These are phyloP conservation scores for Chlorencoelia australis DNA, from an alignment of 2,329 filamentous ascomycete species.

Conservation along the genomic window DNA sequence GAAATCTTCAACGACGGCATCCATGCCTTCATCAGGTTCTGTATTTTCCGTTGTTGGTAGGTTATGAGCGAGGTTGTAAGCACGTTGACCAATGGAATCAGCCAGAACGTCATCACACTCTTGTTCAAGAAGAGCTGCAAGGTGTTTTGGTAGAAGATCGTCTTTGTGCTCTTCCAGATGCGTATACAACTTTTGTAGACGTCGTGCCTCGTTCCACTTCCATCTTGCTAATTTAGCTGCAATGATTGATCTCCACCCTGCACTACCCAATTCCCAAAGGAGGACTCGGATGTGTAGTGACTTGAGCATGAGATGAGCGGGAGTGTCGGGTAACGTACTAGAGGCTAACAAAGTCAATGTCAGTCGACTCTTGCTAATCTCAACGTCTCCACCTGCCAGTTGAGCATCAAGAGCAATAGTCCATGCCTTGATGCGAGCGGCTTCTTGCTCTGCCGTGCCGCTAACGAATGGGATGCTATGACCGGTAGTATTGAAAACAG, in stretches of 20 bases:
- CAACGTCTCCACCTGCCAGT: slow-evolving; percentile 78
- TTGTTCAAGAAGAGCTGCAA: slow-evolving; percentile 64
- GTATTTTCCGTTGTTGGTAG: slow-evolving; percentile 60
- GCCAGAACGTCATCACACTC: slow-evolving; percentile 77
- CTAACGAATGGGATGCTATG: slow-evolving; percentile 63
- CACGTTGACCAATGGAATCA: slow-evolving; percentile 68
- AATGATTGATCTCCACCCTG: slow-evolving; percentile 56
- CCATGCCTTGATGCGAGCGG: slow-evolving; percentile 83
- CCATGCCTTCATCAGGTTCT: slow-evolving; percentile 60
- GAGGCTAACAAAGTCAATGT: slow-evolving; percentile 82
- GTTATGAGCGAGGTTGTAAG: slow-evolving; percentile 86
- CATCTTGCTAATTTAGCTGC: slow-evolving; percentile 64
- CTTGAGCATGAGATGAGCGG: slow-evolving; percentile 78
- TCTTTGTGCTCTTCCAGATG: slow-evolving; percentile 34
- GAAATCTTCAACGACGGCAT: slow-evolving; percentile 74
- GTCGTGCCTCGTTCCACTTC: slow-evolving; percentile 73
- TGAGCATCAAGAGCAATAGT: slow-evolving; percentile 88
- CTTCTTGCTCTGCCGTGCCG: slow-evolving; percentile 76
- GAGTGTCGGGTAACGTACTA: slow-evolving; percentile 74
- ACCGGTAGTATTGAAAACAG: slow-evolving; percentile 68
- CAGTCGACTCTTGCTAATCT: slow-evolving; percentile 80
- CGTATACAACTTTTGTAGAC: slow-evolving; percentile 43
- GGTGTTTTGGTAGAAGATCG: slow-evolving; percentile 65
- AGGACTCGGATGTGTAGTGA: slow-evolving; percentile 85
- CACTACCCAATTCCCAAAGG: slow-evolving; percentile 65